Conservation (phyloP, 2,329 filamentous ascomycete genomes). For the Pochonia chlamydosporia region DNA sequence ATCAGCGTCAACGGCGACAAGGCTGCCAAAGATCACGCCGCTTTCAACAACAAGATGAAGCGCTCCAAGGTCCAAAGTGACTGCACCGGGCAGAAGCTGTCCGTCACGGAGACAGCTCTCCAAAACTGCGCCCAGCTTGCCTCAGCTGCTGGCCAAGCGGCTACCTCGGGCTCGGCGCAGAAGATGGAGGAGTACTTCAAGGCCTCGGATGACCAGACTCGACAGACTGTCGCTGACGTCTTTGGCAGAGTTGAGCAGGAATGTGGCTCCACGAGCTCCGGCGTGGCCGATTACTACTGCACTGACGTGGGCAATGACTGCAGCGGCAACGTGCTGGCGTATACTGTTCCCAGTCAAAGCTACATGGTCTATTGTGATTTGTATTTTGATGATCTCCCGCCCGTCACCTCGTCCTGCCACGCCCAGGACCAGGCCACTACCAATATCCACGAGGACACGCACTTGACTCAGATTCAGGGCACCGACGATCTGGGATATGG, state of each 20-base stretch:
- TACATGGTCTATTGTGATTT: slow-evolving; percentile 57
- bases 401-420: slow-evolving; percentile 48
- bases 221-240: slow-evolving; percentile 45
- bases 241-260: slow-evolving; percentile 46
- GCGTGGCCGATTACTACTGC: slow-evolving; percentile 52
- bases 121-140: slow-evolving; percentile 49
- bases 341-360: slow-evolving; percentile 49
- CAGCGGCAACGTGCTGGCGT: slow-evolving; percentile 47
- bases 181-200: slow-evolving; percentile 61
- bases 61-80: slow-evolving; percentile 46
- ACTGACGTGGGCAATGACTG: slow-evolving; percentile 51
- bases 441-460: slow-evolving; percentile 61
- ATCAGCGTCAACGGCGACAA: slow-evolving; percentile 51
- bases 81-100: slow-evolving; percentile 44
- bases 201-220: slow-evolving; percentile 37
- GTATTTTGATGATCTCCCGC: slow-evolving; percentile 53
- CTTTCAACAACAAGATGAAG: slow-evolving; percentile 38
- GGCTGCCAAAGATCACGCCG: slow-evolving; percentile 43
- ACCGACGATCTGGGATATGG: slow-evolving; percentile 54
- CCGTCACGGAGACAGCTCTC: slow-evolving; percentile 45
- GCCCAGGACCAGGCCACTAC: slow-evolving; percentile 11
- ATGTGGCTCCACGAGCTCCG: slow-evolving; percentile 43
- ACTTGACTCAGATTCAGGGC: slow-evolving; percentile 49
- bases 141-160: slow-evolving; percentile 41
- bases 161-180: slow-evolving; percentile 42